Base-by-base conservation (phyloP, 257 asterid genomes). In the Solanum infundibuliforme region DNA sequence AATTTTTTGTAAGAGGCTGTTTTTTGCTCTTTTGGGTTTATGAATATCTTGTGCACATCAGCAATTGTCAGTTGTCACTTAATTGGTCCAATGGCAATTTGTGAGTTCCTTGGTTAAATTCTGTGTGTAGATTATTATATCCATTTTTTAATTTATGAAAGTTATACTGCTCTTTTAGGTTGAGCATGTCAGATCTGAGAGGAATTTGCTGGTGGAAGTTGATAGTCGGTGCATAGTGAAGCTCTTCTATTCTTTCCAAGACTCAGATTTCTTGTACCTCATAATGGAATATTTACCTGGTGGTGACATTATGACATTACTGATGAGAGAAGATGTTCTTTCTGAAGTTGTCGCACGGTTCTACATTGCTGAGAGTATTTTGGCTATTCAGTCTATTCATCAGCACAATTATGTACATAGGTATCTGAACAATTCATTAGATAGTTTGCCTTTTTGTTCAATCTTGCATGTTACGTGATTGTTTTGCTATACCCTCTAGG, bases 221-320 rank as follows among this genome's bases (percentile, higher is more conserved):
- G 98, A 95, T 86, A 95, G 99, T 92, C 95, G 98, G 82, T 97
- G 97, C 98, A 97, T 97, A 86, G 99, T 97, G 91, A 95, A 94
- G 93, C 98, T 97, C 87, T 93, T 89, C 86, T 97, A 94, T 90
- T 97, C 99, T 77, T 97, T 97, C 92, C 99, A 97, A 94, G 99
- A 97, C 92, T 91, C 98, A 6, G 98, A 95, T 81, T 95, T 89
- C 89, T 91, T 97, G 87, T 97, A 97, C 92, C 98, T 96, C 83
- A 96, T 96, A 88, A 95, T 96, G 99, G 99, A 96, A 90, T 97
- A 97, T 91, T 93, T 97, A 90, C 99, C 98, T 41, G 99, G 99
- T 58, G 99, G 99, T 38, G 99, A 97, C 90, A 95, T 97, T 89
- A 97, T 97, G 99, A 97, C 99, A 32, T 92, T 97, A 89, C 89